Base-by-base conservation (phyloP, 148 eudicot species). In the Rhododendron kiyosumense region DNA sequence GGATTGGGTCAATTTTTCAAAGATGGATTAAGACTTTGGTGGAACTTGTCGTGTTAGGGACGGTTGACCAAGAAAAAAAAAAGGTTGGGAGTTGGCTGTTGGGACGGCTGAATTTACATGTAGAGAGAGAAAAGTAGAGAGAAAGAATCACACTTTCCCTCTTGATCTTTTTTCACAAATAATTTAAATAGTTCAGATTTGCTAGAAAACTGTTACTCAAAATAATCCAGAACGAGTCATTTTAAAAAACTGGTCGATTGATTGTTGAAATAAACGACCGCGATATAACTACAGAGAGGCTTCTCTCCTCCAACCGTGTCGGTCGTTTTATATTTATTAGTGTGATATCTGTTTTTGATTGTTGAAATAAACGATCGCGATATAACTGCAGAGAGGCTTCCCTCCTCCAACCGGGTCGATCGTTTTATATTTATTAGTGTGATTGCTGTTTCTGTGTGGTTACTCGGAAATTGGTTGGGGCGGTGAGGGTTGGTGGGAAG, bases 1-100 rank as follows among this genome's bases (percentile, higher is more conserved):
- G 30, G 88, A 30, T 59, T 63, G 57, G 71, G 91, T 89, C 91
- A 89, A 87, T 43, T 61, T 81, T 81, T 76, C 82, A 69, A 46
- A 65, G 17, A 26, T 79, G 18, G 63, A 75, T 75, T 46, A 86
- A 30, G 85, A 77, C 75, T 54, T 45, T 54, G 38, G 14, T 73
- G 79, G 86, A 81, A 78, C 87, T 74, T 81, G 65, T 86, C 82
- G 86, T 86, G 86, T 84, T 86, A 65, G 18, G 57, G 82, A 88
- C 84, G 85, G 88, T 88, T 90, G 92, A 88, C 92, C 86, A 86
- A 85, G 74, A 71, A 18, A 46, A 22, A 15, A 65, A 15, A 65
- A 24, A 30, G 36, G 48, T 46, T 2, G 80, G 59, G 30, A 3
- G 61, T 48, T 78, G 86, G 86, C 85, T 61, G 89, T 85, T 87